phyloP scores from a whole-genome alignment of 345 rosid species.

The Euphorbia tirucalli region DNA sequence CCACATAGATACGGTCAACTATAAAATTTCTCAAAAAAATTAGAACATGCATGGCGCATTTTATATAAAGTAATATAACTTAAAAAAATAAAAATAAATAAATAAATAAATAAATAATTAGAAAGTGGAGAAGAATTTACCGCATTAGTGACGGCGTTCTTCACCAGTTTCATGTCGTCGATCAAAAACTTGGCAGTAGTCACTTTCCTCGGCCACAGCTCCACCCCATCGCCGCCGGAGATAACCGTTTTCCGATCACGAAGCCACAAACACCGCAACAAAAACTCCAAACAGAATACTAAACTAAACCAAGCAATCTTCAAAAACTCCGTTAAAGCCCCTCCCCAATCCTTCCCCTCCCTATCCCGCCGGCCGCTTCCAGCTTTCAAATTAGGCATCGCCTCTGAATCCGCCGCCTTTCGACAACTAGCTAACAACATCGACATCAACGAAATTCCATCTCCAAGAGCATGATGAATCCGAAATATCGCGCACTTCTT shows the following conservation, averaged over 20 bases:
- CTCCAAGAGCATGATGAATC: conserved; percentile 59
- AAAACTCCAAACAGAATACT: conserved; percentile 34
- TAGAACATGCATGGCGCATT: no score
- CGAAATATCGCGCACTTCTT: conserved; percentile 39
- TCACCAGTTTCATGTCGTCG: conserved; percentile 53
- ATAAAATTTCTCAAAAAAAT: no score
- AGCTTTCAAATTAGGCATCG: conserved; percentile 24
- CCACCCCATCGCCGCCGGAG: conserved; percentile 57
- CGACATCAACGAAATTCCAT: conserved; percentile 57
- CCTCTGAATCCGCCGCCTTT: conserved; percentile 30
- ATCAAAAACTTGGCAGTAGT: conserved; percentile 47
- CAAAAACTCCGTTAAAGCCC: conserved; percentile 16
- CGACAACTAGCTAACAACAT: conserved; percentile 45
- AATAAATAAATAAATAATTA: neutral
- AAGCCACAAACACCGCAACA: conserved; percentile 31
- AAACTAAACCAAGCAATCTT: conserved; percentile 38
- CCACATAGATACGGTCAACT: no score
- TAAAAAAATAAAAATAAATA: no score
- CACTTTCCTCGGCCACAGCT: conserved; percentile 63
- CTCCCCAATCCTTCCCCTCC: conserved; percentile 16
- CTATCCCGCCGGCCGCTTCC: conserved; percentile 6
- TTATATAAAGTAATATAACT: no score
- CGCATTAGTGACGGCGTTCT: conserved; percentile 36
- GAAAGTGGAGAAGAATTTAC: conserved; percentile 15
- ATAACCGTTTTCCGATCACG: conserved; percentile 40